These are phyloP conservation scores for Botryotinia calthae DNA, from an alignment of 2,329 filamentous ascomycete species.

Conservation along the genomic window DNA sequence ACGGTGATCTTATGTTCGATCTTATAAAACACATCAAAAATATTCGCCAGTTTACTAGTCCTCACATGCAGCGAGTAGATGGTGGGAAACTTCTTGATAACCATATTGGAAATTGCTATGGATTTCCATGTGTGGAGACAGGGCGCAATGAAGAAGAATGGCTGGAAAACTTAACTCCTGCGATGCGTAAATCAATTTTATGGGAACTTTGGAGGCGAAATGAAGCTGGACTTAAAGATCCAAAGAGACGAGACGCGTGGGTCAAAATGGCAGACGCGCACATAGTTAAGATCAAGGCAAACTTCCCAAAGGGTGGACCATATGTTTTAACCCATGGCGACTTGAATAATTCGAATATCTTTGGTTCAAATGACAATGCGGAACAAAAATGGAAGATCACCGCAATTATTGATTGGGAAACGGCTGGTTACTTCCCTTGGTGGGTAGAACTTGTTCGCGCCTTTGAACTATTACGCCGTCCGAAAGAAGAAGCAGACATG, in stretches of 20 bases:
- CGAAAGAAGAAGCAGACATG: too few relatives aligned
- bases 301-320: conserved; percentile 3
- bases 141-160: conserved; percentile 12
- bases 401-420: conserved; percentile 6
- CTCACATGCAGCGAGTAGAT: background rate
- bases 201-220: rapidly evolving
- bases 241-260: background rate
- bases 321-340: conserved; percentile 6
- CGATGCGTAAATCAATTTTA: background rate
- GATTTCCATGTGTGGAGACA: background rate
- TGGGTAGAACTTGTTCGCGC: background rate
- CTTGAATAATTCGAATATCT: background rate
- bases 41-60: background rate
- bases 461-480: rapidly evolving
- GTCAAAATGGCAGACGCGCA: background rate
- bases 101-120: background rate
- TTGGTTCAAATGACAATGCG: background rate
- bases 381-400: background rate
- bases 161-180: conserved; percentile 5
- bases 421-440: background rate
- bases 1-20: background rate
- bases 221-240: background rate
- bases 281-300: background rate
- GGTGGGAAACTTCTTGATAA: background rate
- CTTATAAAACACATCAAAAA: rapidly evolving